phyloP scores from a whole-genome alignment of 371 early-diverging fungal genomes.

The Paraphysoderma sedebokerense region DNA sequence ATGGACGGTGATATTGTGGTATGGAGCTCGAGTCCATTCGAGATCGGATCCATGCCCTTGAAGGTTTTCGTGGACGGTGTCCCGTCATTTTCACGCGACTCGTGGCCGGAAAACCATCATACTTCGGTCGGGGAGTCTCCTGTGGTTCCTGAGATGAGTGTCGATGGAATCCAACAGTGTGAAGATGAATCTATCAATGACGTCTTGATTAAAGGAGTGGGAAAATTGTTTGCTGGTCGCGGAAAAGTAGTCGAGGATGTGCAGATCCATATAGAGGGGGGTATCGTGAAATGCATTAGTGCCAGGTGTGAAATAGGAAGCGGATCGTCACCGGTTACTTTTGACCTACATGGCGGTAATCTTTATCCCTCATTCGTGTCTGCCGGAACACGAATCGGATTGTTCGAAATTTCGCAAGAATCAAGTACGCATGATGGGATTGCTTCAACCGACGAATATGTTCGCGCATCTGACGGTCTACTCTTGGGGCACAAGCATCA shows the following conservation, averaged over 20 bases:
- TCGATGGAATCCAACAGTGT: conserved; percentile 21
- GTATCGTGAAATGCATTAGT: conserved; percentile 32
- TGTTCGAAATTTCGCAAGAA: conserved; percentile 38
- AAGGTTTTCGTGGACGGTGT: conserved; percentile 62
- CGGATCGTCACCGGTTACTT: conserved; percentile 12
- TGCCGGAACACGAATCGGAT: conserved; percentile 30
- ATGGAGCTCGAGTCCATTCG: conserved; percentile 50
- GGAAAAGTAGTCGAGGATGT: conserved; percentile 6
- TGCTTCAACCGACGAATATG: conserved; percentile 8
- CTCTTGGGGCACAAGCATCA: conserved; percentile 36
- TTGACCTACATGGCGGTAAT: conserved; percentile 24
- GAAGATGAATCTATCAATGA: conserved; percentile 14
- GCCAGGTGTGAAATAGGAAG: conserved; percentile 16
- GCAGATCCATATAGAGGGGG: conserved; percentile 22
- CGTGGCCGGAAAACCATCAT: no score
- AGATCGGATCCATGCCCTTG: conserved; percentile 55
- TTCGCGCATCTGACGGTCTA: conserved; percentile 33
- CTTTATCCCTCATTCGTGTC: conserved; percentile 29
- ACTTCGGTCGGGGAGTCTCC: no score
- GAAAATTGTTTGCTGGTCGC: conserved; percentile 5
- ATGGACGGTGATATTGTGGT: conserved; percentile 70
- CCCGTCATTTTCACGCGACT: conserved; percentile 9
- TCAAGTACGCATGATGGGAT: conserved; percentile 29
- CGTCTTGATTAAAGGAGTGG: conserved; percentile 6
- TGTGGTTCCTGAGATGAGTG: no score